These are phyloP conservation scores for Claviceps purpurea DNA, from an alignment of 2,329 filamentous ascomycete genomes.

Conservation along the genomic window DNA sequence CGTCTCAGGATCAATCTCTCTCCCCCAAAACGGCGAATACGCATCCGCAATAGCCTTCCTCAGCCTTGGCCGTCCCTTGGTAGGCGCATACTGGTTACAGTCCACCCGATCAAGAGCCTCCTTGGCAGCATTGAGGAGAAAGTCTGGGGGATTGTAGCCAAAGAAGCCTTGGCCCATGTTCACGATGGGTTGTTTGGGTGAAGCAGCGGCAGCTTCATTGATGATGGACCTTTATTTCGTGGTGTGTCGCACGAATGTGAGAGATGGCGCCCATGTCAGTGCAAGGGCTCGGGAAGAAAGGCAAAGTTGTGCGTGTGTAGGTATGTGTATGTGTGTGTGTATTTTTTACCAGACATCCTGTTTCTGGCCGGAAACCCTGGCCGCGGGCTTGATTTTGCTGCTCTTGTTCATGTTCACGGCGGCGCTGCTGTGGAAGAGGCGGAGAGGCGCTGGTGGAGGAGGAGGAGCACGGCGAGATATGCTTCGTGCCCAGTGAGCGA, in stretches of 20 bases:
- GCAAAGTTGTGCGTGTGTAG: no score
- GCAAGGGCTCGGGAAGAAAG: background rate
- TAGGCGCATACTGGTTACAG: conserved; percentile 97
- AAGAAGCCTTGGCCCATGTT: conserved; percentile 61
- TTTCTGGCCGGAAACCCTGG: conserved; percentile 33
- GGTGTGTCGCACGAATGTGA: no score
- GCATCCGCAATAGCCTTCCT: conserved; percentile 88
- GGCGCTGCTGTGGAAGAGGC: conserved; percentile 12
- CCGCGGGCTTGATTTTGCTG: conserved; percentile 35
- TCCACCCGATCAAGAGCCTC: conserved; percentile 79
- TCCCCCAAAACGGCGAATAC: conserved; percentile 81
- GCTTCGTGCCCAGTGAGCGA: background rate
- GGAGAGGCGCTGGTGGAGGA: background rate
- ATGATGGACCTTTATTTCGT: conserved; percentile 41
- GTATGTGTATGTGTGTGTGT: no score
- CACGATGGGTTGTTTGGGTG: conserved; percentile 49
- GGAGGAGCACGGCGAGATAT: no score
- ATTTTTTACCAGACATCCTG: conserved; percentile 39
- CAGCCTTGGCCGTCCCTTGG: conserved; percentile 79
- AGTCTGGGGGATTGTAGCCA: conserved; percentile 86
- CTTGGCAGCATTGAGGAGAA: conserved; percentile 86
- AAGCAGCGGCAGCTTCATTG: conserved; percentile 51
- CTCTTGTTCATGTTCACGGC: conserved; percentile 24
- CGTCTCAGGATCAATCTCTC: conserved; percentile 69
- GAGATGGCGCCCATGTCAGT: background rate